Base-by-base conservation (phyloP, 495 filamentous ascomycete species). In the Entonaema liquescens region DNA sequence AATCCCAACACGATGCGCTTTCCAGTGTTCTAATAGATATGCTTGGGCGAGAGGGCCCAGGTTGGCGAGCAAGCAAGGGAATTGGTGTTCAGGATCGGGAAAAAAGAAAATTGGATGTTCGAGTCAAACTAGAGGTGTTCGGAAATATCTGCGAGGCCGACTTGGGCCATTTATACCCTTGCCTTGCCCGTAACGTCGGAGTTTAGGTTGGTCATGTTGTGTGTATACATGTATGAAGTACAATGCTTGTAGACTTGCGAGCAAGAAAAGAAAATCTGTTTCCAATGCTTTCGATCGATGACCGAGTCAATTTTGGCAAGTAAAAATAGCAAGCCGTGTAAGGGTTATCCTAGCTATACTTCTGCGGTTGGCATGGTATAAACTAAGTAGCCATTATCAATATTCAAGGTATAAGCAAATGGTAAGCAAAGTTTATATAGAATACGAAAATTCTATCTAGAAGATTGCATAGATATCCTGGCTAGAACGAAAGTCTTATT, bases 131-230 rank as follows among this genome's bases (percentile, higher is more conserved):
- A 64, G 55, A 65, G 65, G 61, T 65, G 40, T 61, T 65, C 38
- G 59, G 57, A 44, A 65, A 55, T 47, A 47, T 36, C 26, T 65
- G 50, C 52, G 40, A 62, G 66, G 65, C 59, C 60, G 64, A 60
- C 64, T 57, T 72, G 49, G 42, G 40, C 64, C 62, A 57, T 49
- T 54, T 67, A 64, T 67, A 67, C 61, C 65, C 70, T 17, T 17
- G 58, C 56, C 53, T 68, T 58, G 53, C 49, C 42, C 58, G 58
- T 69, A 65, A 66, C 62, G 63, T 50, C 47, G 67, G 62, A 61
- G 67, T 59, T 69, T 66, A 65, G 70, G 70, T 62, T 62, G 71
- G 67, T 58, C 63, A 62, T 58, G 63, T 67, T 72, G 65, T 69
- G 63, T 73, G n/a, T 28, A 26, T 56, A 35, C 29, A 35, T 31